A percentile compares a stretch with the other conserved stretches of the same genome.
Evolutionary conservation across 23 red algal species (phyloP).

Genomic region (Gracilaria gracilis): DNA sequence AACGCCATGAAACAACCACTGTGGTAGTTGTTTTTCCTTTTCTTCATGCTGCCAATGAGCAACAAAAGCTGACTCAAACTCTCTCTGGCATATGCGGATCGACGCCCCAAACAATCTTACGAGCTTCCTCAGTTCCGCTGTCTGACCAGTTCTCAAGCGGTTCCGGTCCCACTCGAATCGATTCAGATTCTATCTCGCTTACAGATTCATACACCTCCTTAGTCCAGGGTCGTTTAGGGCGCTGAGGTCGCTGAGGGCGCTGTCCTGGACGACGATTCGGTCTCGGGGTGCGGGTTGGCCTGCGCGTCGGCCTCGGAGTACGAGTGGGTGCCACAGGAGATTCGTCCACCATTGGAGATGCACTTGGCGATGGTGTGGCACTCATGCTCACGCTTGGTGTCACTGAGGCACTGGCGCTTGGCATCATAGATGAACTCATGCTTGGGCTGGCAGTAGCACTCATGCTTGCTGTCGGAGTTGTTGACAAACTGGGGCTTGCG

Average conservation of each 20-base stretch:
- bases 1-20: neutral
- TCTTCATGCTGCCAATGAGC: neutral
- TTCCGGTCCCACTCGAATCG: neutral
- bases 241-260: neutral
- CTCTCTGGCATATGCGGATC: conserved; percentile 4
- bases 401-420: neutral
- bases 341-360: neutral
- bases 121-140: conserved; percentile 16
- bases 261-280: conserved; percentile 5
- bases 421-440: conserved; percentile 16
- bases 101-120: conserved; percentile 3
- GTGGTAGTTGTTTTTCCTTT: neutral
- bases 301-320: neutral
- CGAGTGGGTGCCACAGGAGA: conserved; percentile 14
- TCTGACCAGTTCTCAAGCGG: conserved; percentile 2
- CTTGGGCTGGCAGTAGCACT: neutral
- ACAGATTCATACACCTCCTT: neutral
- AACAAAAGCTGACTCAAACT: neutral
- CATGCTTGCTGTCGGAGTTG: neutral
- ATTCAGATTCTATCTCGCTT: neutral
- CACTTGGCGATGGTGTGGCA: neutral
- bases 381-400: conserved; percentile 19
- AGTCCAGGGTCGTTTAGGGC: neutral
- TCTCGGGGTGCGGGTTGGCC: conserved; percentile 2
- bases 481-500: neutral